Conservation (phyloP, 495 filamentous ascomycete genomes). For the Xylaria palmicola region DNA sequence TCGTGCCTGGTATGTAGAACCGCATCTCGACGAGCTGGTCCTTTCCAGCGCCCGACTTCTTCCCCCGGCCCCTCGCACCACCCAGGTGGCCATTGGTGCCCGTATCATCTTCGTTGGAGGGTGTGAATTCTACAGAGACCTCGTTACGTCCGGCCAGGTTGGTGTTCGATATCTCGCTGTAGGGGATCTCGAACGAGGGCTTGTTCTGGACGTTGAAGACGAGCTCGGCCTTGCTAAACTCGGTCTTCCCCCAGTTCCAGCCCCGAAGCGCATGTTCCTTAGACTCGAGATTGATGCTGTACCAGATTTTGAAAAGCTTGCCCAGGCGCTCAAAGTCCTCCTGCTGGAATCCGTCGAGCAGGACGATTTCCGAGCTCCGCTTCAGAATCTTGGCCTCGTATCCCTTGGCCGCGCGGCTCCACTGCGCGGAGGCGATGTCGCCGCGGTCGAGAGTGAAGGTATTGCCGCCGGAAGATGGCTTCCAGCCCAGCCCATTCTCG, state of each 20-base stretch:
- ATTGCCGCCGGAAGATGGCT: constrained; percentile 79
- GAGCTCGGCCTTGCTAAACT: constrained; percentile 93
- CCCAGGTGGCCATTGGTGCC: constrained; percentile 73
- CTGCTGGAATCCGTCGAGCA: constrained; percentile 91
- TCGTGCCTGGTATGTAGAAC: constrained; percentile 95
- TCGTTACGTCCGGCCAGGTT: constrained; percentile 98
- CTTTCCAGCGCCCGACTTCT: constrained; percentile 80
- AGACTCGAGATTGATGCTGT: constrained; percentile 85
- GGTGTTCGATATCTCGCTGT: constrained; percentile 95
- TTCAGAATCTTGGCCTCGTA: constrained; percentile 90
- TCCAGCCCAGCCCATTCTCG: constrained; percentile 92
- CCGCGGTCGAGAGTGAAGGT: constrained; percentile 85
- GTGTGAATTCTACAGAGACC: constrained; percentile 89
- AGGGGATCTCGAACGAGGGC: constrained; percentile 96
- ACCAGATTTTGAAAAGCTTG: constrained; percentile 95
- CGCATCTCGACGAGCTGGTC: constrained; percentile 98
- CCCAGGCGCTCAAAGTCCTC: constrained; percentile 90
- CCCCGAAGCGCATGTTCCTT: constrained; percentile 93
- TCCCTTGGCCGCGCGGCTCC: constrained; percentile 90
- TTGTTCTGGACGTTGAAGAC: constrained; percentile 96
- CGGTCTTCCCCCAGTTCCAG: constrained; percentile 99
- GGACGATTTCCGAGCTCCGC: constrained; percentile 79
- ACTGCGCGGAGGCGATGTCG: constrained; percentile 83
- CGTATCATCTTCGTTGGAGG: constrained; percentile 65
- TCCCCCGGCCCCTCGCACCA: constrained; percentile 74